Evolutionary conservation across 108 stramenopile species (phyloP).

Genomic region (Chaetoceros tenuissimus): DNA sequence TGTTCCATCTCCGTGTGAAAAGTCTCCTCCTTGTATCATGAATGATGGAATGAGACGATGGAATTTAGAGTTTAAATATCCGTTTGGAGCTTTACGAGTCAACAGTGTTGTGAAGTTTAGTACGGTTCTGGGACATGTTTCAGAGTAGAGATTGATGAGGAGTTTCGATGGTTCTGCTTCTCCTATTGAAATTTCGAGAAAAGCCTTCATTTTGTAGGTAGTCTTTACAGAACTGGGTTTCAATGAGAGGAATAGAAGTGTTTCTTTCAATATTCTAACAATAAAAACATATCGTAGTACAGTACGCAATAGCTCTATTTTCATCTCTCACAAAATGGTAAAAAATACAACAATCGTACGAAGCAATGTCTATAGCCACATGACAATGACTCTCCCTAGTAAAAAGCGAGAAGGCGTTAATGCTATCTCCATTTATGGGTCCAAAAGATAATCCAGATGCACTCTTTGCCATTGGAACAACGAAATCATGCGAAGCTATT

Average conservation of each 20-base stretch:
- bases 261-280: not conserved
- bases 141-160: not conserved
- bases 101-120: conserved; percentile 26
- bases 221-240: no score
- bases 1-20: conserved; percentile 80
- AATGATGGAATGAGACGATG: conserved; percentile 91
- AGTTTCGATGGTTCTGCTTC: not conserved
- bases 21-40: conserved; percentile 97
- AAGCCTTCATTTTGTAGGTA: not conserved
- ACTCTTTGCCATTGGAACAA: no score
- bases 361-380: not conserved
- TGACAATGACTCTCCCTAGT: not conserved
- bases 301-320: not conserved
- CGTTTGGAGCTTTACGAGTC: conserved; percentile 2
- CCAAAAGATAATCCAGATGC: no score
- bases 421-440: no score
- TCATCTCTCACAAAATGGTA: not conserved
- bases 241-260: no score
- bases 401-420: no score
- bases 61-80: conserved; percentile 52
- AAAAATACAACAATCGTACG: not conserved
- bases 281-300: not conserved
- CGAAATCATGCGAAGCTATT: no score
- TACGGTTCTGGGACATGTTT: conserved; percentile 23
- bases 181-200: not conserved